Evolutionary conservation across 768 basidiomycete genomes (phyloP).

Genomic region (Hygrocybe coccinea): DNA sequence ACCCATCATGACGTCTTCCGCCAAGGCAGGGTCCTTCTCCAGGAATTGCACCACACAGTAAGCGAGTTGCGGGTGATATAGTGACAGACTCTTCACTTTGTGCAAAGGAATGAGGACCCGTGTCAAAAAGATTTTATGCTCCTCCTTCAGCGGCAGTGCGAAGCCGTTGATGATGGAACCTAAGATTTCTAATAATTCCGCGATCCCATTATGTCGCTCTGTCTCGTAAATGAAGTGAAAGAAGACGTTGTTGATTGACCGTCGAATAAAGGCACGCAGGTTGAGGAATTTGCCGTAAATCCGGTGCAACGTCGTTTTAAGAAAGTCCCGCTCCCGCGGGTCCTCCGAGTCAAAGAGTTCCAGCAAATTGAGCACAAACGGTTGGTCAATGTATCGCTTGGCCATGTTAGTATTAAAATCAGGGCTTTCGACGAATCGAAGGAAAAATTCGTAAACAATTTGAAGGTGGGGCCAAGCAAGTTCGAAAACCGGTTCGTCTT

Average conservation of each 20-base stretch:
- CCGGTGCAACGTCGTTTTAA: conserved; percentile 97
- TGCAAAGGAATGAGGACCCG: conserved; percentile 92
- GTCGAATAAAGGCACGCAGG: conserved; percentile 94
- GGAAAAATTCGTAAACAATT: conserved; percentile 99
- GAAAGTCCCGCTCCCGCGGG: conserved; percentile 96
- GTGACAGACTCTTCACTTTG: conserved; percentile 95
- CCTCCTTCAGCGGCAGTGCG: conserved; percentile 94
- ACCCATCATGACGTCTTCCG: conserved; percentile 94
- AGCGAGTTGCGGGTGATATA: conserved; percentile 98
- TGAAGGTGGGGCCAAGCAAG: conserved; percentile 99
- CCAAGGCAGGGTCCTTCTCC: conserved; percentile 89
- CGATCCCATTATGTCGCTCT: conserved; percentile 98
- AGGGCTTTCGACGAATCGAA: conserved; percentile 94
- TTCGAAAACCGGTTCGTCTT: conserved; percentile 98
- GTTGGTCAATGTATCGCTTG: conserved; percentile 95
- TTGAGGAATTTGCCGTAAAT: conserved; percentile 99
- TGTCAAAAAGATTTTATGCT: conserved; percentile 96
- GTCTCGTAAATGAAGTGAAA: conserved; percentile 99
- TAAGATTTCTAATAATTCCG: conserved; percentile 94
- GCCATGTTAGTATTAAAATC: conserved; percentile 98
- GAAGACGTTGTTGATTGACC: conserved; percentile 99
- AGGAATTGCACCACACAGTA: conserved; percentile 99
- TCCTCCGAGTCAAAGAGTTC: conserved; percentile 99
- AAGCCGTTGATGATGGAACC: conserved; percentile 99
- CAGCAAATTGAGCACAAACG: conserved; percentile 91